Evolutionary conservation across 1,139 yeast species (phyloP), one percentile per base, ranked within the genome.

Genomic region (Scheffersomyces parashehatae): DNA sequence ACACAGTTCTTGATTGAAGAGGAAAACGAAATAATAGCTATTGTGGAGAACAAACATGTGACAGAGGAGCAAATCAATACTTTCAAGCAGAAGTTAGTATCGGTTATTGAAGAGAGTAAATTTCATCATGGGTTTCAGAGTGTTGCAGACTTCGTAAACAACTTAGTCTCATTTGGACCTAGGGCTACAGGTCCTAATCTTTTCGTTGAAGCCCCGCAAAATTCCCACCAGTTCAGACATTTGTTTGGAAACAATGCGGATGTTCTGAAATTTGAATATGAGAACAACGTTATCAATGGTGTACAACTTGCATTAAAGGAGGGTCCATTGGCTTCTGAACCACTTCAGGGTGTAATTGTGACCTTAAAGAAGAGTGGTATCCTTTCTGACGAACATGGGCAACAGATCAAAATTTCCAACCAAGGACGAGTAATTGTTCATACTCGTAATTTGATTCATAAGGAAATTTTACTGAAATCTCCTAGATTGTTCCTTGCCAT

Each of bases 241-340:
- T 39, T 62, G 3, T 62, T 64, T 35, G 51, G 40, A 24, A 51
- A 52, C 0, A 54, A 41, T 4, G 56, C 47, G 13, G 37, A 55
- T 1, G 54, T 52, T 11, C 30, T 29, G 13, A 42, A 43, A 20
- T 78, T 80, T 51, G 80, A 73, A 40, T 83, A 72, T 58, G 89
- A 84, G 50, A 84, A 83, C 43, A 81, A 85, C 54, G 66, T 93
- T 5, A 60, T 87, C 38, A 85, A 88, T 53, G 99, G 97, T 1
- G 91, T 90, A 64, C 95, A 89, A 58, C 67, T 90, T 40, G 89
- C 97, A 2, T 80, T 83, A 42, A 74, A 78, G 39, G 89, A 84
- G 56, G 99, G 99, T 1, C 98, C 98, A 0, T 70, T 95, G 42
- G 84, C 95, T 1, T 80, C 85, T 4, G 99, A 95, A 60, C 93